Evolutionary conservation across 352 stramenopile genomes (phyloP).

Genomic region (Peronosclerospora sorghi): DNA sequence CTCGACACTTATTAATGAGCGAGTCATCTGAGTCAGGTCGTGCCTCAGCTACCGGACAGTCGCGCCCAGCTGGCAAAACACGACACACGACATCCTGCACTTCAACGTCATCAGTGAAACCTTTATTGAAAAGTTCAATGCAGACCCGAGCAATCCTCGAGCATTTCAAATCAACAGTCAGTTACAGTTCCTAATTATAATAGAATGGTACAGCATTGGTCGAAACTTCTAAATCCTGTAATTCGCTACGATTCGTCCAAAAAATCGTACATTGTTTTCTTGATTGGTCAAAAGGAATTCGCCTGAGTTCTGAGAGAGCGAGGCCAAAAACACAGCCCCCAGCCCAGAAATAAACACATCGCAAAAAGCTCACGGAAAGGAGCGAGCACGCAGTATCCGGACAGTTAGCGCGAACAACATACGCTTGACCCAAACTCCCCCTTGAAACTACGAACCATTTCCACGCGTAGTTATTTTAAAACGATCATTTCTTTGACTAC

Average conservation of each 20-base stretch:
- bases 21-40: too few species aligned
- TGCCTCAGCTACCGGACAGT: constrained; percentile 5
- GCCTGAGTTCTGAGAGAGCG: constrained; percentile 23
- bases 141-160: too few species aligned
- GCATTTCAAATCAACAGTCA: too few species aligned
- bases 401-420: neutral
- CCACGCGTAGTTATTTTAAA: constrained; percentile 1
- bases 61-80: constrained; percentile 3
- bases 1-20: neutral
- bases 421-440: neutral
- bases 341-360: constrained; percentile 18
- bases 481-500: constrained; percentile 11
- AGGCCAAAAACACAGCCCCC: constrained; percentile 6
- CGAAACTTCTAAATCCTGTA: neutral
- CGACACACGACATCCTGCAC: too few species aligned
- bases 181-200: neutral
- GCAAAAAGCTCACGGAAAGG: constrained; percentile 17
- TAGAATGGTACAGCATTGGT: constrained; percentile 9
- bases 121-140: neutral
- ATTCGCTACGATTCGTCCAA: constrained; percentile 5
- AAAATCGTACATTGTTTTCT: neutral
- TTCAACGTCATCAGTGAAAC: too few species aligned
- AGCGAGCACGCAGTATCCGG: constrained; percentile 6
- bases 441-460: neutral
- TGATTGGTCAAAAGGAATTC: constrained; percentile 12